Base-by-base conservation (phyloP, 192 early-diverging fungal genomes). In the Podochytrium sp. region DNA sequence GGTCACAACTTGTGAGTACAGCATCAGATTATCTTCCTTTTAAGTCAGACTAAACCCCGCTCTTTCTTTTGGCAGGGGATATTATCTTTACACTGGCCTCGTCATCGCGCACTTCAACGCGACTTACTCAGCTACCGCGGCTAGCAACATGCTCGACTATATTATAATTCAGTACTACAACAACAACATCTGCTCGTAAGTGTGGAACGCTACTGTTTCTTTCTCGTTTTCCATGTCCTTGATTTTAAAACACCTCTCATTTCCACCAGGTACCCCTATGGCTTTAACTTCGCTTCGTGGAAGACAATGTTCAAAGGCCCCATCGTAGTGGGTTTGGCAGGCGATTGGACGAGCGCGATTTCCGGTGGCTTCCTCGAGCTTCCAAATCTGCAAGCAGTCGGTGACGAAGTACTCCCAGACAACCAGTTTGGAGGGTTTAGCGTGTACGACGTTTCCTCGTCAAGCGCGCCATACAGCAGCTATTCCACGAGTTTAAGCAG, bases 121-220 rank as follows among this genome's bases (percentile, higher is more conserved):
- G n/a, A n/a, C n/a, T n/a, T n/a, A n/a, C n/a, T n/a, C n/a, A n/a
- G n/a, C n/a, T n/a, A n/a, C n/a, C n/a, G n/a, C n/a, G n/a, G n/a
- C n/a, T n/a, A n/a, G n/a, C 34, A 41, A 59, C 29, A 38, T 51
- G 29, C 27, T 71, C 16, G 38, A 59, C 30, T 71, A 71, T 57
- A 4, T 71, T 10, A 71, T 71, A n/a, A 41, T 71, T 25, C 69
- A 71, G 25, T 55, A 69, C 52, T 55, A 69, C 49, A 69, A 69
- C 49, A 69, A 53, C 47, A 1, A 3, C 12, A 16, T 37, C 16
- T 71, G 69, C 40, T 71, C 69, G 27, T n/a, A n/a, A n/a, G n/a
- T n/a, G n/a, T n/a, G n/a, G n/a, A n/a, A n/a, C n/a, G n/a, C n/a
- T n/a, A n/a, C n/a, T n/a, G n/a, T n/a, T n/a, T n/a, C n/a, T n/a